A percentile compares a stretch with the other conserved stretches of the same genome.
These are phyloP conservation scores for Kurtzmaniella quercitrusa DNA, from an alignment of 1,139 yeast species.

Conservation along the genomic window DNA sequence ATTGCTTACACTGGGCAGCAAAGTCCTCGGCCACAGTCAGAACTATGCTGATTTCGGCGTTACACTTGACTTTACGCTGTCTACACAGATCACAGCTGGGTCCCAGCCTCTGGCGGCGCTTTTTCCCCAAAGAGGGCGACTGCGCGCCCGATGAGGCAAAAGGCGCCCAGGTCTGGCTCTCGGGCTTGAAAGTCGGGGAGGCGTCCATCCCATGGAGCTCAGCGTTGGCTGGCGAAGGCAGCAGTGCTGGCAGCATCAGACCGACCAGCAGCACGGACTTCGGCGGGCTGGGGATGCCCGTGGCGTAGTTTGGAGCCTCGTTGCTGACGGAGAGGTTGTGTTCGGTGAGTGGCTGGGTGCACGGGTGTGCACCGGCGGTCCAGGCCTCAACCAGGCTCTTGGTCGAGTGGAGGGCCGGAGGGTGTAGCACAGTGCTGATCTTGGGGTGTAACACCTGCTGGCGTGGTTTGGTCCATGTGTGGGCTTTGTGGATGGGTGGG, in stretches of 20 bases:
- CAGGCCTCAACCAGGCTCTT: background rate
- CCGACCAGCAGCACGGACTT: conserved; percentile 4
- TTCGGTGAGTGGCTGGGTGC: conserved; percentile 7
- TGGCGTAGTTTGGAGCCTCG: conserved; percentile 2
- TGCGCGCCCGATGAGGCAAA: background rate
- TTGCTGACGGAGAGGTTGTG: conserved; percentile 6
- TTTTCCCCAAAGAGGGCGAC: conserved; percentile 10
- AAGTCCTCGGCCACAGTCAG: conserved; percentile 1
- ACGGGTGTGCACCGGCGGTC: background rate
- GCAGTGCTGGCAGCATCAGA: conserved; percentile 6
- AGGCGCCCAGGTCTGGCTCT: background rate
- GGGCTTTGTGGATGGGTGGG: conserved; percentile 4
- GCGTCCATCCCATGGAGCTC: background rate
- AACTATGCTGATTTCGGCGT: conserved; percentile 48
- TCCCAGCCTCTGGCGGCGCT: conserved; percentile 62
- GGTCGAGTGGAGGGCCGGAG: background rate
- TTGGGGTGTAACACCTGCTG: conserved; percentile 7
- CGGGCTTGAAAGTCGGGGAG: conserved; percentile 1
- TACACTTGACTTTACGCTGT: conserved; percentile 69
- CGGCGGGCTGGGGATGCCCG: conserved; percentile 8
- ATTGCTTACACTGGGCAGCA: conserved; percentile 1
- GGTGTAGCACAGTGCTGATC: background rate
- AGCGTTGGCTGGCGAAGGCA: conserved; percentile 6
- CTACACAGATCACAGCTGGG: conserved; percentile 76
- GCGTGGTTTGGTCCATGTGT: conserved; percentile 2